Evolutionary conservation across 2,329 filamentous ascomycete genomes (phyloP), one percentile per base, ranked within the genome.

Genomic region (Verticillium isaacii): DNA sequence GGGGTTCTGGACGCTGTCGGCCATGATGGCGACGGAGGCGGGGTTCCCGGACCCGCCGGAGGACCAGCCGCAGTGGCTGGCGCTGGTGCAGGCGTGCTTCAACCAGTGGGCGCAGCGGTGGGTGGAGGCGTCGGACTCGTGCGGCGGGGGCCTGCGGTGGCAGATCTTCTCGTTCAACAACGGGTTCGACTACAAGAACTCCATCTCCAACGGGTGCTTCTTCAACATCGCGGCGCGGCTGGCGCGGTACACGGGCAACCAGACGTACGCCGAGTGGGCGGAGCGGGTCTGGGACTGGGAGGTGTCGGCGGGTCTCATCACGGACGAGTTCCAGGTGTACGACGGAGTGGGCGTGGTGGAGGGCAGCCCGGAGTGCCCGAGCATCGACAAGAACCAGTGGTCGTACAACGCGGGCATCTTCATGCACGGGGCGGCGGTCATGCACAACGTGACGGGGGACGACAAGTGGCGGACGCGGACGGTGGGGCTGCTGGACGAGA

Each of bases 1-100:
- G 73, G 88, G 90, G 6, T 94, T 95, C 75, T 96, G 92, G 92
- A 90, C 85, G n/a, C 83, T 95, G 79, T 86, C 91, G 1, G 90
- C 89, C 63, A 90, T 96, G 81, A 84, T 85, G 11, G 92, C 92
- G 2, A 89, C 89, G 41, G 92, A 96, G 75, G 85, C 88, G 68
- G 87, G 87, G 65, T 94, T 90, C 69, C 88, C 89, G 1, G 83
- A 92, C 68, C 88, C 89, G 5, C 82, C 85, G 0, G 66, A 78
- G 0, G 83, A 82, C 62, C 72, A 87, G 60, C 86, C 89, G 0
- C 87, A 89, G 64, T 96, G 90, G 90, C 81, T 95, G n/a, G 86
- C 88, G 7, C 82, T 95, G 60, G 88, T 85, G 0, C 89, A 93
- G 73, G 89, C 89, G 12, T 89, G 92, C 2, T 96, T 94, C 74